Percentiles rank a stretch among this genome's conserved stretches.
phyloP scores from a whole-genome alignment of 2,329 filamentous ascomycete species.

The Talaromyces sp. region DNA sequence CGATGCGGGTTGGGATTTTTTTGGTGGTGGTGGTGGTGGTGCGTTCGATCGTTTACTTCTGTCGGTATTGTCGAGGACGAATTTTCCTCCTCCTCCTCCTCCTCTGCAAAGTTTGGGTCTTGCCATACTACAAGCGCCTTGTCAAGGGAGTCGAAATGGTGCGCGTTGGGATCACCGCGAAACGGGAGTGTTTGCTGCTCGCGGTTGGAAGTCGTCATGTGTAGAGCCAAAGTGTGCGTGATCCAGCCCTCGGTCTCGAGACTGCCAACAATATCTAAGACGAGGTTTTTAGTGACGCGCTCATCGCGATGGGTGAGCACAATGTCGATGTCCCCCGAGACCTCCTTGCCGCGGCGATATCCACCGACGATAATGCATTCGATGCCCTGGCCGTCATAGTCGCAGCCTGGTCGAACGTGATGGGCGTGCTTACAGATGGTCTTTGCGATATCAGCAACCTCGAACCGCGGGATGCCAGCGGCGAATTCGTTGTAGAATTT shows the following conservation, averaged over 20 bases:
- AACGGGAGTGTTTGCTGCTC: conserved; percentile 61
- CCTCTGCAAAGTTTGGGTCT: conserved; percentile 49
- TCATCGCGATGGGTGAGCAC: conserved; percentile 75
- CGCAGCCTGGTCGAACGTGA: conserved; percentile 46
- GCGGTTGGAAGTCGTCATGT: conserved; percentile 63
- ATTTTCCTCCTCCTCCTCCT: conserved; percentile 15
- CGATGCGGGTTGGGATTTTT: conserved; percentile 68
- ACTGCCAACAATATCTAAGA: conserved; percentile 63
- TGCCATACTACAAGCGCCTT: conserved; percentile 94
- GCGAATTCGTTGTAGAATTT: conserved; percentile 90
- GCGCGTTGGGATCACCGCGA: conserved; percentile 39
- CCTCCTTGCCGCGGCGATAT: conserved; percentile 69
- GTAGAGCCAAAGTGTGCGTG: conserved; percentile 73
- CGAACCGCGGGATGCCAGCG: conserved; percentile 61
- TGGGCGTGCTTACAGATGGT: conserved; percentile 63
- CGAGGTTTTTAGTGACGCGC: conserved; percentile 59
- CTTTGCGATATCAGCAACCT: conserved; percentile 65
- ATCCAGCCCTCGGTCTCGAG: conserved; percentile 67
- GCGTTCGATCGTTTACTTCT: neutral
- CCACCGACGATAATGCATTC: conserved; percentile 68
- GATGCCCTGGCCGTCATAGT: conserved; percentile 37
- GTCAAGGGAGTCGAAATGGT: conserved; percentile 80
- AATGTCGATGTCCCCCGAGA: conserved; percentile 78
- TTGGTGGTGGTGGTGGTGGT: conserved; percentile 10
- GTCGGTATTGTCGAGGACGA: conserved; percentile 6